Evolutionary conservation across 768 basidiomycete species (phyloP).

Genomic region (Kwoniella pini): DNA sequence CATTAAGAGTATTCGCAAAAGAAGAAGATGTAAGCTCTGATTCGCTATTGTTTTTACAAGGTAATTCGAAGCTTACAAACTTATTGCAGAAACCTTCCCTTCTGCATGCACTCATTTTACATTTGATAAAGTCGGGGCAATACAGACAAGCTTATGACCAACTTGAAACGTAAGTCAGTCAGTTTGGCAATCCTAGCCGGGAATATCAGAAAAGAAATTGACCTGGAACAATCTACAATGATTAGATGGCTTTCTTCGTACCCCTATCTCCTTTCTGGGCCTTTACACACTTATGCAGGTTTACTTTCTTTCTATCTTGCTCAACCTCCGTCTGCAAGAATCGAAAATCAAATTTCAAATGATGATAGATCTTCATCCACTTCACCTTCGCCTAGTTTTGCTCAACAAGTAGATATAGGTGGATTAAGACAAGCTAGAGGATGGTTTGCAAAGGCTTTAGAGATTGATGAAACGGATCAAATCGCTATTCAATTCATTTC

Average conservation of each 20-base stretch:
- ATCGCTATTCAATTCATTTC: conserved; percentile 35
- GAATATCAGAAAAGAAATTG: no score
- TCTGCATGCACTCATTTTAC: conserved; percentile 71
- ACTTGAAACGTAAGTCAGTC: conserved; percentile 70
- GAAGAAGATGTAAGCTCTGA: conserved; percentile 39
- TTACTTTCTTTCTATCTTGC: conserved; percentile 63
- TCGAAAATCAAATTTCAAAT: neutral
- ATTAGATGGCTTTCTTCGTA: conserved; percentile 77
- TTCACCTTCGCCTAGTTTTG: neutral
- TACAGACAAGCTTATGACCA: conserved; percentile 77
- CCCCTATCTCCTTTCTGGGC: conserved; percentile 79
- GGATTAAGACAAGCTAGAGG: conserved; percentile 33
- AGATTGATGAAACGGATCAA: conserved; percentile 26
- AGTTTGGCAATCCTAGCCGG: no score
- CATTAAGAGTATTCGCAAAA: conserved; percentile 34
- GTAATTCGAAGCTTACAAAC: neutral
- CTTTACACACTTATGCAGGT: conserved; percentile 80
- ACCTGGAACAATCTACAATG: conserved; percentile 1
- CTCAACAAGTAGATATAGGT: conserved; percentile 18
- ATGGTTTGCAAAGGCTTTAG: conserved; percentile 39
- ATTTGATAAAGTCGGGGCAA: conserved; percentile 63
- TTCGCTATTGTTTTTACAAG: neutral
- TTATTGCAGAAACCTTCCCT: conserved; percentile 67
- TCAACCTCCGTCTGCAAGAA: conserved; percentile 33
- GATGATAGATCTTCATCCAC: neutral